Percentiles rank a stretch among this genome's conserved stretches.
phyloP scores from a whole-genome alignment of 2,329 filamentous ascomycete genomes.

The Podosphaera aphanis region DNA sequence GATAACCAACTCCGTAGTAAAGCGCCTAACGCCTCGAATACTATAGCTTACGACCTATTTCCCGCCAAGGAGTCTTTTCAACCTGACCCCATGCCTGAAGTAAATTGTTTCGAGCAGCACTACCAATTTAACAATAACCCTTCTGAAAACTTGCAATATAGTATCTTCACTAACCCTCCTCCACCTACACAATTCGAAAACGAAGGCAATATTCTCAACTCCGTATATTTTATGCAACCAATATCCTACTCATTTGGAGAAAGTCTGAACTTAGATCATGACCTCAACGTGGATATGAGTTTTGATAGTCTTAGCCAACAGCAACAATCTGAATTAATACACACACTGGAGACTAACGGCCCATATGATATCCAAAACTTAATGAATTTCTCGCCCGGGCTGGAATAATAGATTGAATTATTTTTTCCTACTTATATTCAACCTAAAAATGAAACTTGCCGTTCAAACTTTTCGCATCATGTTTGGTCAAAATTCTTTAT shows the following conservation, averaged over 20 bases:
- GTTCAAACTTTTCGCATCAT: too few species aligned
- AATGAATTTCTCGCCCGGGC: slow-evolving; percentile 19
- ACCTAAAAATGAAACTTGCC: too few species aligned
- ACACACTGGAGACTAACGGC: slow-evolving; percentile 47
- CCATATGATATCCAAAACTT: slow-evolving; percentile 37
- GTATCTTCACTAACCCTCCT: slow-evolving; percentile 9
- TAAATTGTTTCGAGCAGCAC: slow-evolving; percentile 27
- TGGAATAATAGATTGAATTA: slow-evolving; percentile 3
- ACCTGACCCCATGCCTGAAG: slow-evolving; percentile 42
- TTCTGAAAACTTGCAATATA: slow-evolving; percentile 23
- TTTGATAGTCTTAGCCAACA: slow-evolving; percentile 53
- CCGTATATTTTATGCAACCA: slow-evolving; percentile 13
- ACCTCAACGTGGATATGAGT: slow-evolving; percentile 22
- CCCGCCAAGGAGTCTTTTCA: slow-evolving; percentile 28
- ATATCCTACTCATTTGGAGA: slow-evolving; percentile 12
- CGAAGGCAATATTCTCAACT: slow-evolving; percentile 8
- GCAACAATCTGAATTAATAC: slow-evolving; percentile 67
- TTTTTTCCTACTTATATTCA: too few species aligned
- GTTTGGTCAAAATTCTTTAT: too few species aligned
- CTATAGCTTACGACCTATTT: slow-evolving; percentile 6
- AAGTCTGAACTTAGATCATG: slow-evolving; percentile 19
- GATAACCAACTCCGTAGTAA: slow-evolving; percentile 25
- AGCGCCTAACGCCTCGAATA: slow-evolving; percentile 19
- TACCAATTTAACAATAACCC: slow-evolving; percentile 41
- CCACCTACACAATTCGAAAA: slow-evolving; percentile 4